Evolutionary conservation across 192 early-diverging fungal genomes (phyloP), one percentile per base, ranked within the genome.

Genomic region (Entrophospora sp.): DNA sequence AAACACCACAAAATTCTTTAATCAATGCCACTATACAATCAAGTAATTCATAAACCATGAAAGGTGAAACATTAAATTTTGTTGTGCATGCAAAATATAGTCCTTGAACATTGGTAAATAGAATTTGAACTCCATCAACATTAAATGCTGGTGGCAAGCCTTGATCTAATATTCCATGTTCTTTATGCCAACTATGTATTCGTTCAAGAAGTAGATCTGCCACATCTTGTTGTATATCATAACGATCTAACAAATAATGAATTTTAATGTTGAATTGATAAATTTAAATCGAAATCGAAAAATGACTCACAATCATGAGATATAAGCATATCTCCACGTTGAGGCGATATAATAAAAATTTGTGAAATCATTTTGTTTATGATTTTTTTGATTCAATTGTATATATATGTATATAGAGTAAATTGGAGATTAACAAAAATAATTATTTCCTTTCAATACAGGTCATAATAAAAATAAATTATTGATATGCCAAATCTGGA

Each of bases 271-370:
- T 42, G n/a, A 1, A 32, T 55, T 55, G 31, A 8, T 30, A 13
- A n/a, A 31, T 31, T 2, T 25, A 18, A 16, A 8, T 16, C 27
- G 13, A 25, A 60, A 61, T 4, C 7, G 8, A 38, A 20, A 28
- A 1, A 32, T 25, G 24, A 37, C 62, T 51, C 18, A 64, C 62
- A 51, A 37, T 64, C 62, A 35, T 46, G 44, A 37, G 51, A 51
- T 64, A 64, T 24, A 27, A 64, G 48, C 12, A 22, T 51, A 6
- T 64, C 62, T 2, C 62, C 62, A 34, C 62, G 43, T 13, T 52
- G 43, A 37, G 46, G 45, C 31, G 62, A 64, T 35, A 64, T 27
- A 36, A 64, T 64, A 51, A 51, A 64, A 51, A 64, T 36, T 36
- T 64, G 62, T 5, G 62, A 64, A 28, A 64, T 64, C 62, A 64